phyloP scores from a whole-genome alignment of 2,329 filamentous ascomycete genomes.

The Dissoconium aciculare region DNA sequence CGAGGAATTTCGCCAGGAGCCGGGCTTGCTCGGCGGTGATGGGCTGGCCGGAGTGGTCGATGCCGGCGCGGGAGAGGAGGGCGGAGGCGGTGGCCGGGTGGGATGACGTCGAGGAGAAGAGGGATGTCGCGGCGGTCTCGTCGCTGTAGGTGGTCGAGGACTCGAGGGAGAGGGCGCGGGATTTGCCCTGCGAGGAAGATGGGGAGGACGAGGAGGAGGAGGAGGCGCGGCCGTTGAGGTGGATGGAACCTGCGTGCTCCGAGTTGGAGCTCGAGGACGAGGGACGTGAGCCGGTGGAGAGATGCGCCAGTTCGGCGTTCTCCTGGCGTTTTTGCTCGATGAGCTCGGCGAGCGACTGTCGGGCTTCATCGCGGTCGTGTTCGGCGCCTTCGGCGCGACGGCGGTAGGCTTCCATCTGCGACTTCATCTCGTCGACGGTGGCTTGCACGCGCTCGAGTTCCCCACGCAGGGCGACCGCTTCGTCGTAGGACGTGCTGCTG shows the following conservation, averaged over 20 bases:
- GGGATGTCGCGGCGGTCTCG: slow-evolving; percentile 5
- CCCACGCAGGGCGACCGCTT: slow-evolving; percentile 42
- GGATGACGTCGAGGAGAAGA: slow-evolving; percentile 14
- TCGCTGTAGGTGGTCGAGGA: slow-evolving; percentile 10
- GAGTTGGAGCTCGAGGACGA: not conserved
- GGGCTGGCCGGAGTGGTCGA: slow-evolving; percentile 19
- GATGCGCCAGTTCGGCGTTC: slow-evolving; percentile 35
- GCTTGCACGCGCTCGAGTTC: slow-evolving; percentile 61
- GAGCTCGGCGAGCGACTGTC: slow-evolving; percentile 73
- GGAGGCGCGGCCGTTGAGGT: slow-evolving; percentile 2
- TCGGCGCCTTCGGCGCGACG: slow-evolving; percentile 65
- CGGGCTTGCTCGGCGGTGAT: slow-evolving; percentile 23
- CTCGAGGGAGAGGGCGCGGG: no score
- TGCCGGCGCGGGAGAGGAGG: slow-evolving; percentile 8
- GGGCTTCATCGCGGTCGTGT: slow-evolving; percentile 54
- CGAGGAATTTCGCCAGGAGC: slow-evolving; percentile 17
- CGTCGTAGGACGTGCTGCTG: slow-evolving; percentile 4
- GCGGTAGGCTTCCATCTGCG: slow-evolving; percentile 65
- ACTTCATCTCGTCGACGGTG: slow-evolving; percentile 68
- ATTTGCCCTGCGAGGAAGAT: no score
- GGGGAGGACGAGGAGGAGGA: no score
- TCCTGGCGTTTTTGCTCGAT: slow-evolving; percentile 64
- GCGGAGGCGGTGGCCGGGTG: slow-evolving; percentile 15
- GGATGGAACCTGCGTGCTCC: not conserved
- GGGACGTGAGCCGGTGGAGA: slow-evolving; percentile 6